phyloP scores from a whole-genome alignment of 2,329 filamentous ascomycete genomes.

The Penicillium paneum region DNA sequence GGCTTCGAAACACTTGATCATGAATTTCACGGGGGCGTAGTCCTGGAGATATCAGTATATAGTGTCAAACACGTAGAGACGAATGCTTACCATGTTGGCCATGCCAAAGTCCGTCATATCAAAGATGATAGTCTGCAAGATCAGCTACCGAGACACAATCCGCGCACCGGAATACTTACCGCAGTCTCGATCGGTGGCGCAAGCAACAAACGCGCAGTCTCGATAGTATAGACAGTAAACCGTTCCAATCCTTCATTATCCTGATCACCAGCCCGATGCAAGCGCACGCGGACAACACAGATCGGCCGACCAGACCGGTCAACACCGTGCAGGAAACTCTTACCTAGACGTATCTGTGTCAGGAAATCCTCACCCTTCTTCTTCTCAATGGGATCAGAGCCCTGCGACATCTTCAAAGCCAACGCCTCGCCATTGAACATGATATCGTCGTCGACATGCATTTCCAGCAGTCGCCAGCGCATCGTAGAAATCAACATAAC shows the following conservation, averaged over 20 bases:
- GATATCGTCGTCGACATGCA: slow-evolving; percentile 86
- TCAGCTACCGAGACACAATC: slow-evolving; percentile 18
- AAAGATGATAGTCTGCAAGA: slow-evolving; percentile 75
- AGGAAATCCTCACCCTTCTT: slow-evolving; percentile 75
- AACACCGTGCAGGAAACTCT: slow-evolving; percentile 84
- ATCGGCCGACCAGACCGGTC: slow-evolving; percentile 84
- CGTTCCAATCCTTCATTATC: slow-evolving; percentile 76
- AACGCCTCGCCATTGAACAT: slow-evolving; percentile 71
- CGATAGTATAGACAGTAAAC: slow-evolving; percentile 91
- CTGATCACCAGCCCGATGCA: slow-evolving; percentile 82
- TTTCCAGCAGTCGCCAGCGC: slow-evolving; percentile 80
- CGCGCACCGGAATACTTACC: slow-evolving; percentile 53
- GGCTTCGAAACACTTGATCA: slow-evolving; percentile 99
- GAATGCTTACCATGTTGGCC: slow-evolving; percentile 77
- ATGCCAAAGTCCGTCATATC: slow-evolving; percentile 93
- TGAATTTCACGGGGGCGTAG: slow-evolving; percentile 95
- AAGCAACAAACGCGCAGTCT: slow-evolving; percentile 84
- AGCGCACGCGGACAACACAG: slow-evolving; percentile 75
- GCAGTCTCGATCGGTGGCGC: slow-evolving; percentile 82
- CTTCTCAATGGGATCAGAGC: slow-evolving; percentile 59
- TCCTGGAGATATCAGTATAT: slow-evolving; percentile 54
- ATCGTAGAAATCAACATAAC: slow-evolving; percentile 94
- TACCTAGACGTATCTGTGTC: slow-evolving; percentile 79
- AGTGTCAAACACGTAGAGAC: neutral
- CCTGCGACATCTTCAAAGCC: slow-evolving; percentile 60